phyloP scores from a whole-genome alignment of 257 asterid species.

The Ajuga chamaepitys region DNA sequence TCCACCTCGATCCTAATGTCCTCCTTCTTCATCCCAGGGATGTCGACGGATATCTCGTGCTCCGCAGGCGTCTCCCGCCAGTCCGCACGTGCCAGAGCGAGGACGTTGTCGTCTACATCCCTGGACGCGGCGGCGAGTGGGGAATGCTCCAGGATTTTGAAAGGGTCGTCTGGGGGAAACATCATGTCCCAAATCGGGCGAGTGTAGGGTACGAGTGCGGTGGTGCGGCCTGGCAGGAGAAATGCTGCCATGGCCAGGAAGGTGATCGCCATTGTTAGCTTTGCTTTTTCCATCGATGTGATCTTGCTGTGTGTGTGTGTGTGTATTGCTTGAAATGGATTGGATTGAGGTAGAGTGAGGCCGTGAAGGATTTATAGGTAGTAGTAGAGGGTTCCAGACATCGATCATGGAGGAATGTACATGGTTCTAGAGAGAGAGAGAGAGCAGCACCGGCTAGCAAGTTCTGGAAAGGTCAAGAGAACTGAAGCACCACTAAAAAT shows the following conservation, averaged over 20 bases:
- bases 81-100: conserved; percentile 56
- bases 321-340: not conserved
- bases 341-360: not conserved
- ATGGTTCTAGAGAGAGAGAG: not conserved
- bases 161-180: conserved; percentile 33
- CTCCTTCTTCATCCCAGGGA: conserved; percentile 69
- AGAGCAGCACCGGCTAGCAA: not conserved
- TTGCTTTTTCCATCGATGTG: conserved; percentile 3
- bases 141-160: conserved; percentile 37
- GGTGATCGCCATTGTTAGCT: not conserved
- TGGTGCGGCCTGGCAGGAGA: not conserved
- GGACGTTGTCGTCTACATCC: conserved; percentile 8
- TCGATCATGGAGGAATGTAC: not conserved
- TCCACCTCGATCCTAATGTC: conserved; percentile 59
- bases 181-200: conserved; percentile 25
- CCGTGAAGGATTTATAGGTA: conserved; percentile 6
- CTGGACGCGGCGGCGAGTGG: conserved; percentile 24
- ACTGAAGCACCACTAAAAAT: too few relatives aligned
- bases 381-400: not conserved
- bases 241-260: conserved; percentile 3
- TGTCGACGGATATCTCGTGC: conserved; percentile 53
- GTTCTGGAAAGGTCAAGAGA: conserved; percentile 15
- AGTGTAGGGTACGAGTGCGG: conserved; percentile 36
- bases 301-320: not conserved
- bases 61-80: conserved; percentile 65